Evolutionary conservation across 1,284 basidiomycete genomes (phyloP).

Genomic region (Termitomyces sp.): DNA sequence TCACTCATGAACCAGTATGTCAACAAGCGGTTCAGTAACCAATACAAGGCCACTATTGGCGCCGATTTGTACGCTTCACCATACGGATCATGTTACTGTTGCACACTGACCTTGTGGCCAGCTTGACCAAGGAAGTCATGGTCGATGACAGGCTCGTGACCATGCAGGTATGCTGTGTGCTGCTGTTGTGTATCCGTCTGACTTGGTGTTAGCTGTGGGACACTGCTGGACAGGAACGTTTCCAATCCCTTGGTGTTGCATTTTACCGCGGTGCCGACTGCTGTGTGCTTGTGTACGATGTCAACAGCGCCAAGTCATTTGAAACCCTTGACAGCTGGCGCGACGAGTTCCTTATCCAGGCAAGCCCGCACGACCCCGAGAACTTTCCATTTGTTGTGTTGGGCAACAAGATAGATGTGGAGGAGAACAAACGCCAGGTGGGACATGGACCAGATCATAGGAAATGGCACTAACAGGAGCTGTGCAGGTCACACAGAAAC

Average conservation of each 20-base stretch:
- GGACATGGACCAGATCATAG: slow-evolving; percentile 17
- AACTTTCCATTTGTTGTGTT: slow-evolving; percentile 99
- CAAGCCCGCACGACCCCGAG: slow-evolving; percentile 97
- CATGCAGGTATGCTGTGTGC: slow-evolving; percentile 75
- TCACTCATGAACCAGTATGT: slow-evolving; percentile 99
- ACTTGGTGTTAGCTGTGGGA: slow-evolving; percentile 80
- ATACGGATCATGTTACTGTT: slow-evolving; percentile 7
- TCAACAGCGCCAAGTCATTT: slow-evolving; percentile 97
- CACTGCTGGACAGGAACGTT: slow-evolving; percentile 98
- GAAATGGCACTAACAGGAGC: slow-evolving; percentile 2
- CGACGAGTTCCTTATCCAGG: slow-evolving; percentile 97
- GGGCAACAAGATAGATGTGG: slow-evolving; percentile 99
- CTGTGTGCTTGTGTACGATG: slow-evolving; percentile 98
- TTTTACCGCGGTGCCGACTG: slow-evolving; percentile 99
- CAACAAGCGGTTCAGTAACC: slow-evolving; percentile 99
- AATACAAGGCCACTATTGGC: slow-evolving; percentile 98
- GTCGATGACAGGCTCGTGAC: slow-evolving; percentile 98
- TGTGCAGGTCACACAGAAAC: slow-evolving; percentile 93
- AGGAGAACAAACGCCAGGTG: slow-evolving; percentile 97
- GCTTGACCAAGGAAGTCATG: slow-evolving; percentile 97
- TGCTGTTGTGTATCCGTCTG: neutral
- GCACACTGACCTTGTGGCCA: slow-evolving; percentile 28
- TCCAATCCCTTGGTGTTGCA: slow-evolving; percentile 97
- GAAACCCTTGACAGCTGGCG: slow-evolving; percentile 97
- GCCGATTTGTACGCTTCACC: slow-evolving; percentile 71